Evolutionary conservation across 2,329 filamentous ascomycete genomes (phyloP).

Genomic region (Byssochlamys sp.): DNA sequence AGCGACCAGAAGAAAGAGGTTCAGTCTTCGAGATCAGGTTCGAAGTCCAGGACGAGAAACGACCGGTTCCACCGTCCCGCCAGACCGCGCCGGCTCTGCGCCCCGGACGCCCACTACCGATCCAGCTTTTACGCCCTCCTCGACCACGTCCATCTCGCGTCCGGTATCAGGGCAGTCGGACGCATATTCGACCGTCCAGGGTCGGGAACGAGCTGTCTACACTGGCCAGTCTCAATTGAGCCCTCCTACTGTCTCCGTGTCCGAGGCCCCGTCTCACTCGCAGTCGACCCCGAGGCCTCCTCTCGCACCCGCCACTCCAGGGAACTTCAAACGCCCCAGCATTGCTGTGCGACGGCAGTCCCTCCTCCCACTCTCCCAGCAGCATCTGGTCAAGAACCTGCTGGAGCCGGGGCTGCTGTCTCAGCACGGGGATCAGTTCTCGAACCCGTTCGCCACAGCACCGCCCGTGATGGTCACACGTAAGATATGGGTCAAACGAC

Average conservation of each 20-base stretch:
- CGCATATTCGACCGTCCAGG: conserved; percentile 6
- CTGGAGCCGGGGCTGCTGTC: conserved; percentile 18
- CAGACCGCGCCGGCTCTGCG: not conserved
- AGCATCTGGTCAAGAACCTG: conserved; percentile 28
- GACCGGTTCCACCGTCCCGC: not conserved
- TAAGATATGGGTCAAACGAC: conserved; percentile 92
- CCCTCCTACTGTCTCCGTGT: conserved; percentile 19
- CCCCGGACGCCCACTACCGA: not conserved
- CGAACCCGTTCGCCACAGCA: conserved; percentile 10
- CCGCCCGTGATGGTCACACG: conserved; percentile 36
- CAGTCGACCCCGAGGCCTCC: conserved; percentile 6
- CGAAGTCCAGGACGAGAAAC: not conserved
- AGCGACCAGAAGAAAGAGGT: not conserved
- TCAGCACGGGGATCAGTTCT: conserved; percentile 14
- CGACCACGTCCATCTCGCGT: not conserved
- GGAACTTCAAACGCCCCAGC: conserved; percentile 22
- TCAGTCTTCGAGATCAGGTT: not conserved
- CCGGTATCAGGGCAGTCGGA: conserved; percentile 14
- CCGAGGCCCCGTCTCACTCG: conserved; percentile 13
- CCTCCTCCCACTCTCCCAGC: conserved; percentile 30
- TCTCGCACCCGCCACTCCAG: conserved; percentile 7
- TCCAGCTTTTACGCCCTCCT: not conserved
- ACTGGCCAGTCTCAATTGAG: conserved; percentile 14
- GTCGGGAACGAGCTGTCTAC: conserved; percentile 3
- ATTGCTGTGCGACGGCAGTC: conserved; percentile 30